Evolutionary conservation across 2,329 filamentous ascomycete genomes (phyloP), one percentile per base, ranked within the genome.

Genomic region (Gyromitra esculenta): DNA sequence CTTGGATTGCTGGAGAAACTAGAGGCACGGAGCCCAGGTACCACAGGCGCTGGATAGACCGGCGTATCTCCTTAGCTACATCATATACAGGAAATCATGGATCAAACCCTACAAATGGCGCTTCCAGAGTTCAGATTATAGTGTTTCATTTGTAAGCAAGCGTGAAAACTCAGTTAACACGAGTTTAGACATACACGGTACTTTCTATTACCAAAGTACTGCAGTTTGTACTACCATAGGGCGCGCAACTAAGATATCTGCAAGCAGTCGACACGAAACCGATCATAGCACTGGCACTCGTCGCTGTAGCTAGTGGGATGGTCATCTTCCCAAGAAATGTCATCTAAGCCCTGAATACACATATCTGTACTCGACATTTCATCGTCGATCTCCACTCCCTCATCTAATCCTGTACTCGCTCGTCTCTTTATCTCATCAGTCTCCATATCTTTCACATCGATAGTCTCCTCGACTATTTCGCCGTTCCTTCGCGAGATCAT

Each of bases 401-500:
- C 54, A n/a, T 69, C 66, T 39, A 69, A 50, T 50, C 25, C 13
- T 9, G 66, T 15, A 50, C 21, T 39, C 13, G 50, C 25, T 39
- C 37, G 31, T 43, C 11, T 50, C 41, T 18, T 39, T 31, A 11
- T 25, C n/a, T 25, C 41, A 41, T 43, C 9, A 60, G 7, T 18
- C 15, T 25, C 21, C 21, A 39, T 25, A 50, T 3, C 48, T 1
- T 50, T 41, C 9, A 5, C 57, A 41, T 50, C 43, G 39, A 60
- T n/a, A 35, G 3, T 25, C 8, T 37, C 48, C 5, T 48, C 25
- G 25, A 52, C 62, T 43, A 77, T 68, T 50, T 75, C 66, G 3
- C 75, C 75, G 11, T 66, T 66, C 57, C 64, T 65, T 48, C 65
- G 71, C 37, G 75, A 73, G 39, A 60, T 25, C 57, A 77, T 70